Conservation (phyloP, 1,139 yeast species). For the Taiozyma onychis region DNA sequence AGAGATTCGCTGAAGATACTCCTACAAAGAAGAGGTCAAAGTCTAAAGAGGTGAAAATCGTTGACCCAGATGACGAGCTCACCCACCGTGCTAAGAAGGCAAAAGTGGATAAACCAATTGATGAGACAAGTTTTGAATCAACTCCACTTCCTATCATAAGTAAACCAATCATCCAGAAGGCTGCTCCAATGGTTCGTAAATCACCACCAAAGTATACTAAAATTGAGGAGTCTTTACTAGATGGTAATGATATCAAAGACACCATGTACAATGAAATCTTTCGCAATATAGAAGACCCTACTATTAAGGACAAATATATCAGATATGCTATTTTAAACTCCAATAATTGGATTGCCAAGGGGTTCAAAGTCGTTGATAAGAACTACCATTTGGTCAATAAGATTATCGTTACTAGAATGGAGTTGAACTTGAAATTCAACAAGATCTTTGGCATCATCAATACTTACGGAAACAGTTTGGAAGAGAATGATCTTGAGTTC, state of each 20-base stretch:
- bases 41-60: not conserved
- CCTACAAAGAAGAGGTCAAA: constrained; percentile 20
- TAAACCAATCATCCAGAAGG: not conserved
- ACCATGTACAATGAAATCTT: constrained; percentile 7
- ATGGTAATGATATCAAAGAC: not conserved
- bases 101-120: not conserved
- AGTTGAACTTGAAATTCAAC: constrained; percentile 33
- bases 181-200: not conserved
- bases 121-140: constrained; percentile 1
- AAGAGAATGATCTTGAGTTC: constrained; percentile 29
- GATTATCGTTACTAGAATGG: constrained; percentile 33
- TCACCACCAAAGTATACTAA: constrained; percentile 11
- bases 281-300: constrained; percentile 10
- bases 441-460: constrained; percentile 31
- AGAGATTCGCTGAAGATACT: constrained; percentile 8
- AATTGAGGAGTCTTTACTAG: constrained; percentile 6
- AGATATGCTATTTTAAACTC: constrained; percentile 26
- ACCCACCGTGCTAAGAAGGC: not conserved
- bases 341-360: constrained; percentile 33
- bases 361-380: constrained; percentile 27
- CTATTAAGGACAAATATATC: constrained; percentile 21
- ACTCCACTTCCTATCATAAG: not conserved
- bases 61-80: not conserved
- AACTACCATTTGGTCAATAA: constrained; percentile 30
- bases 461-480: constrained; percentile 32